These are phyloP conservation scores for Ormosia semicastrata DNA, from an alignment of 306 rosid genomes.

Conservation along the genomic window DNA sequence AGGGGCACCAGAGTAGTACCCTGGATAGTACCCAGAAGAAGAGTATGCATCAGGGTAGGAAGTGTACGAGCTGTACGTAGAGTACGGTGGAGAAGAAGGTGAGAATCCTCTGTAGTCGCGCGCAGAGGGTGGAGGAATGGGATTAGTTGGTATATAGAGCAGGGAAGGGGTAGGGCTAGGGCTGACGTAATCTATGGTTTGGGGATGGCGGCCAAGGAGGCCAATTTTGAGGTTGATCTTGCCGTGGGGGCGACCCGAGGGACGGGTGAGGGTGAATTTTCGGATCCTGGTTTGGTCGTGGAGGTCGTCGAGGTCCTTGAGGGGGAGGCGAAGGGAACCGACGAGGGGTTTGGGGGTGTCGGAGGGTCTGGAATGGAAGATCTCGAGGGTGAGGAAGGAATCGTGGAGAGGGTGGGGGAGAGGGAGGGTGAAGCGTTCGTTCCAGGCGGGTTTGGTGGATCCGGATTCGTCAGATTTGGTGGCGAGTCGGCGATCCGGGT, in stretches of 20 bases:
- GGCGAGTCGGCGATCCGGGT: conserved; percentile 79
- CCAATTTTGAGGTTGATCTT: conserved; percentile 72
- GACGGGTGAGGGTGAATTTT: conserved; percentile 55
- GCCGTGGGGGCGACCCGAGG: conserved; percentile 87
- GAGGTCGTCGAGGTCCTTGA: conserved; percentile 48
- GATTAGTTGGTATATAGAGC: conserved; percentile 35
- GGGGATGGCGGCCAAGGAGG: conserved; percentile 60
- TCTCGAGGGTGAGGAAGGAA: conserved; percentile 71
- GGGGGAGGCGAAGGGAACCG: conserved; percentile 64
- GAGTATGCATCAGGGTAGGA: conserved; percentile 49
- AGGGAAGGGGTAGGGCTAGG: conserved; percentile 25
- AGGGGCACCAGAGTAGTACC: conserved; percentile 58
- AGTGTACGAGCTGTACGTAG: conserved; percentile 39
- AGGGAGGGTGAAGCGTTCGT: conserved; percentile 82
- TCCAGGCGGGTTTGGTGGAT: conserved; percentile 71
- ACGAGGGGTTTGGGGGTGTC: conserved; percentile 88
- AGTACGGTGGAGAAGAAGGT: conserved; percentile 46
- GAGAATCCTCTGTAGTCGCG: conserved; percentile 62
- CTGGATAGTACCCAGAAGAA: conserved; percentile 47
- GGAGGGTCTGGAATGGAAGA: conserved; percentile 86
- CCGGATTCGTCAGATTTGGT: conserved; percentile 88
- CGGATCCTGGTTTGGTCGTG: conserved; percentile 47
- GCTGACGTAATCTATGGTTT: conserved; percentile 43
- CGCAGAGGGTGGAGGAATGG: conserved; percentile 37
- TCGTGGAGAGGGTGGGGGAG: conserved; percentile 49